A percentile compares a stretch with the other conserved stretches of the same genome.
These are phyloP conservation scores for Tuber umbilicatum DNA, from an alignment of 495 filamentous ascomycete species.

Conservation along the genomic window DNA sequence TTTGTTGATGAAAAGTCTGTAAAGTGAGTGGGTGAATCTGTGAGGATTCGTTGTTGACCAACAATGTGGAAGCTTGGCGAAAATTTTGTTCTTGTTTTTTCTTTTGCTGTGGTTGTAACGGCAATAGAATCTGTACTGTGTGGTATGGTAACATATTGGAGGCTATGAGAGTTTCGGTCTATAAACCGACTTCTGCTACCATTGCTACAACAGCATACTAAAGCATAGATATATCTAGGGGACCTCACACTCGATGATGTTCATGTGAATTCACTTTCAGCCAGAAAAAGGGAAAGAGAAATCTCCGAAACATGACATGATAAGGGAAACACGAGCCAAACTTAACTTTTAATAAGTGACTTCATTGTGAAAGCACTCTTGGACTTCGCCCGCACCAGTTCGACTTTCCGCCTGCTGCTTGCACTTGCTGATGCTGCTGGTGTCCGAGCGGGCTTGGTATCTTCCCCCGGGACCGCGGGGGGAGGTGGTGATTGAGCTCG, in stretches of 20 bases:
- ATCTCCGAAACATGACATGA: background rate
- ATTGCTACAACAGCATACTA: background rate
- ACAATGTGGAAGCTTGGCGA: too few species aligned
- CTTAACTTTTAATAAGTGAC: constrained; percentile 19
- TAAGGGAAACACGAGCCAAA: background rate
- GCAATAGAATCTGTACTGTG: too few species aligned
- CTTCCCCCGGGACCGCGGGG: background rate
- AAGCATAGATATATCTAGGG: background rate
- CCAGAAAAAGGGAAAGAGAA: background rate
- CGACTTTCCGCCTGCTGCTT: background rate
- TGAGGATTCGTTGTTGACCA: too few species aligned
- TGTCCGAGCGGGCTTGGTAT: background rate
- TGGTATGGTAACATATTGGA: background rate
- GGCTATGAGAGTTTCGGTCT: background rate
- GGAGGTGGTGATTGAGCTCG: constrained; percentile 10
- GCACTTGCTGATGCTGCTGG: background rate
- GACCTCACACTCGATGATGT: background rate
- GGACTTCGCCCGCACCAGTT: constrained; percentile 29
- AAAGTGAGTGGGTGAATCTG: too few species aligned
- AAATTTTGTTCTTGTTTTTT: too few species aligned
- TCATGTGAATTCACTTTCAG: background rate
- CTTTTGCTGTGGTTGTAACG: too few species aligned
- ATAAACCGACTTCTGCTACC: background rate
- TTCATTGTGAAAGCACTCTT: constrained; percentile 32
- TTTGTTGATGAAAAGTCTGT: too few species aligned